A percentile compares a stretch with the other conserved stretches of the same genome.
phyloP scores from a whole-genome alignment of 78 protist species.

The Anaeramoeba flamelloides region DNA sequence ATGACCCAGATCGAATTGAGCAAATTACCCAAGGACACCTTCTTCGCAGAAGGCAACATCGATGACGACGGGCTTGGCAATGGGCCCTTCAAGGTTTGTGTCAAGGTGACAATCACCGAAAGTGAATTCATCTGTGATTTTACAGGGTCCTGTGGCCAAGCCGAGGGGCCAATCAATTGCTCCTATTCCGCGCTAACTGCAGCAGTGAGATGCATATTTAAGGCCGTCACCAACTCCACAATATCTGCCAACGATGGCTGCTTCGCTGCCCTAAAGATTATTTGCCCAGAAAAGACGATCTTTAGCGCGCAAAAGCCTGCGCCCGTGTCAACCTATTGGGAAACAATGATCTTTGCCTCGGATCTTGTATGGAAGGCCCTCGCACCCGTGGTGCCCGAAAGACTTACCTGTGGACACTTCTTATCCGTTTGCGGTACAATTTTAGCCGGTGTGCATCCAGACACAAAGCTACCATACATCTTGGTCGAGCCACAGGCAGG shows the following conservation, averaged over 20 bases:
- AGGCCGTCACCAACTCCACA: neutral
- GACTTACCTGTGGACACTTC: neutral
- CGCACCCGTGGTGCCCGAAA: neutral
- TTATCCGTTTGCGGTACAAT: neutral
- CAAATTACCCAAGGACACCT: neutral
- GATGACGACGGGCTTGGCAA: neutral
- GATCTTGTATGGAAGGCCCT: neutral
- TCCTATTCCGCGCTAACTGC: neutral
- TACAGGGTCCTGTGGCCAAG: neutral
- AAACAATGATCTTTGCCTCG: neutral
- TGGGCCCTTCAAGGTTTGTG: neutral
- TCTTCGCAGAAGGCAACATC: neutral
- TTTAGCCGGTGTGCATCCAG: neutral
- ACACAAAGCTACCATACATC: neutral
- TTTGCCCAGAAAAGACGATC: neutral
- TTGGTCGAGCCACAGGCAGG: neutral
- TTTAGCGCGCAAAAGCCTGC: neutral
- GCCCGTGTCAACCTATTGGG: conserved; percentile 2
- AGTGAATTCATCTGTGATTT: neutral
- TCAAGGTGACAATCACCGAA: neutral
- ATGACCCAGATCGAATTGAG: neutral
- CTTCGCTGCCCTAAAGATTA: neutral
- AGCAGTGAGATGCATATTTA: neutral
- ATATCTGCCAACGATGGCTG: neutral
- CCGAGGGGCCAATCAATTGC: neutral